Base-by-base conservation (phyloP, 345 rosid species). In the Gossypium australe region DNA sequence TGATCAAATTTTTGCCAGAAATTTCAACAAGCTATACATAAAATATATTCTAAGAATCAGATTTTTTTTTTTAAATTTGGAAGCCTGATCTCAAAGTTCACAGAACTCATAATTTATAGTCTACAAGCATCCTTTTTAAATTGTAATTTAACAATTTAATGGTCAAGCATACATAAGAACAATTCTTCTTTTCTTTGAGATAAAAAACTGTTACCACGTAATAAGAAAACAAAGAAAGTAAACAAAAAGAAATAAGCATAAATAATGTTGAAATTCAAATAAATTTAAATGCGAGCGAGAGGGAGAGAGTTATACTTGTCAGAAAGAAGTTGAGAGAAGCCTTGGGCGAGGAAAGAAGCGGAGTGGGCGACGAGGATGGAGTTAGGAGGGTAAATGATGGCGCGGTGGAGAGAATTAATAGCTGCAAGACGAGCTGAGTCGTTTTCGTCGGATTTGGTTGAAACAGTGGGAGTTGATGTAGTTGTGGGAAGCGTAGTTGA, bases 291-390 rank as follows among this genome's bases (percentile, higher is more conserved):
- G 38, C 18, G 56, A 45, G 7, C 1, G n/a, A 45, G 17, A 22
- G 18, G 20, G 12, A 58, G 38, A 69, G 60, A 24, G 2, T 56
- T 73, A 49, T 84, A 92, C 98, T 92, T 90, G 80, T 92, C 97
- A 3, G 89, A 73, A 64, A 89, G 88, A 76, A 94, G 97, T 64
- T 92, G 87, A 68, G 90, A 90, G 82, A 94, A 84, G 49, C 94
- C 98, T 80, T 89, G 92, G 45, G 90, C 80, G 68, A 92, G 94
- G 77, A 85, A 92, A 58, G 97, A 79, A 67, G 97, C 96, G 68
- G 96, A 92, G 85, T 92, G 96, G n/a, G 88, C 75, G 17, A 94
- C 85, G 70, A 92, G 90, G 79, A 94, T 83, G 13, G 94, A 92
- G 86, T 92, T 92, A 7, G 89, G 98, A 76, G 92, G 93, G 76